Percentiles rank a stretch among this genome's conserved stretches.
Conservation (phyloP, 768 basidiomycete genomes). For the Hydnum rufescens region DNA sequence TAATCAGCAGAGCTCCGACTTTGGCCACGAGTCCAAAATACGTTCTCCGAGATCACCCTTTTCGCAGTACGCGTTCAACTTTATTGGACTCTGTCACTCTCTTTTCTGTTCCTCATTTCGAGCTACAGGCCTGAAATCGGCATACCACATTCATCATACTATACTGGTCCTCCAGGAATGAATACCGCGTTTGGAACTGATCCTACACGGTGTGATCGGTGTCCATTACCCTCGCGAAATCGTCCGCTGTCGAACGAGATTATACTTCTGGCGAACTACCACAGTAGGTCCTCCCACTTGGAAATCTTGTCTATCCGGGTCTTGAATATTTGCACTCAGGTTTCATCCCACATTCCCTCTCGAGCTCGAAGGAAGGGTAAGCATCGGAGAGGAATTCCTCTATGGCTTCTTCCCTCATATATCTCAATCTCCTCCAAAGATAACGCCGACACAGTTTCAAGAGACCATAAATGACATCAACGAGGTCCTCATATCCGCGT, state of each 20-base stretch:
- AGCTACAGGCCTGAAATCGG: too few species aligned
- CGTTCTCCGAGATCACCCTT: too few species aligned
- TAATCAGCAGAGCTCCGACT: too few species aligned
- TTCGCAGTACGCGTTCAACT: too few species aligned
- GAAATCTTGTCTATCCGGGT: background rate
- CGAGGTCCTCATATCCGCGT: conserved; percentile 66
- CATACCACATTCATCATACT: conserved; percentile 58
- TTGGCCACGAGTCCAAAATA: too few species aligned
- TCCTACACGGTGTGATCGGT: conserved; percentile 71
- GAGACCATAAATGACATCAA: conserved; percentile 86
- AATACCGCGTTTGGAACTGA: conserved; percentile 62
- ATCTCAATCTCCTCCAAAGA: conserved; percentile 25
- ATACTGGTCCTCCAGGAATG: conserved; percentile 60
- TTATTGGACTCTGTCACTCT: too few species aligned
- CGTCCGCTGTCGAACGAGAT: conserved; percentile 77
- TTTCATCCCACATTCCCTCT: conserved; percentile 78
- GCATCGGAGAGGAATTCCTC: conserved; percentile 15
- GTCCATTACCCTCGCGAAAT: conserved; percentile 83
- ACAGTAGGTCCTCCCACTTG: conserved; percentile 26
- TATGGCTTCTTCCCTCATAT: background rate
- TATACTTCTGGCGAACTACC: conserved; percentile 77
- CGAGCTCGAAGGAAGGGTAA: conserved; percentile 81
- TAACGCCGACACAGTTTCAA: conserved; percentile 78
- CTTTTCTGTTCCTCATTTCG: too few species aligned
- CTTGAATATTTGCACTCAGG: conserved; percentile 11